Percentiles rank a stretch among this genome's conserved stretches.
Conservation (phyloP, 768 basidiomycete genomes). For the Dictyophora rubrovolvata region DNA sequence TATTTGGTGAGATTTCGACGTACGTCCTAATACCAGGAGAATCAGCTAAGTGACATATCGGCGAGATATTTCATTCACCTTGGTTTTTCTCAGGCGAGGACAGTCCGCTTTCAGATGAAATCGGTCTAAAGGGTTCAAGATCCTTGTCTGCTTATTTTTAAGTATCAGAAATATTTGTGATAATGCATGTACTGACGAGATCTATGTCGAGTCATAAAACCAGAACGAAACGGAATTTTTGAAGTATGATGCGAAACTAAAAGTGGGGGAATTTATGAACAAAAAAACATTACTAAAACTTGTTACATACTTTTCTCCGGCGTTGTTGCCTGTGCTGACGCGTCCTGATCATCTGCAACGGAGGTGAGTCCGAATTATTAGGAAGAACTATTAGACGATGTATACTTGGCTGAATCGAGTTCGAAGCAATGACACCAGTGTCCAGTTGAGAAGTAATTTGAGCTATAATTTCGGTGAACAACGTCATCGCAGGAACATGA, state of each 20-base stretch:
- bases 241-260: neutral
- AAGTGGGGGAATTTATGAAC: neutral
- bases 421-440: neutral
- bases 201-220: neutral
- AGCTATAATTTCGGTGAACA: neutral
- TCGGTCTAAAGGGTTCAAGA: slow-evolving; percentile 2
- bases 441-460: neutral
- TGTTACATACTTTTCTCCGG: neutral
- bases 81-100: neutral
- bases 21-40: neutral
- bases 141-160: neutral
- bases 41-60: neutral
- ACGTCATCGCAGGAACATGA: neutral
- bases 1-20: neutral
- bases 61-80: neutral
- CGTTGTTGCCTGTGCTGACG: neutral
- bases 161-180: neutral
- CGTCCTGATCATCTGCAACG: neutral
- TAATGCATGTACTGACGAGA: neutral
- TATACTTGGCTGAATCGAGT: neutral
- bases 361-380: neutral
- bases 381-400: neutral
- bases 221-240: neutral
- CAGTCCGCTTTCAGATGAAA: neutral
- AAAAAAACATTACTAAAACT: neutral